These are phyloP conservation scores for Themeda triandra DNA, from an alignment of 176 grass and related monocot species.

Conservation along the genomic window DNA sequence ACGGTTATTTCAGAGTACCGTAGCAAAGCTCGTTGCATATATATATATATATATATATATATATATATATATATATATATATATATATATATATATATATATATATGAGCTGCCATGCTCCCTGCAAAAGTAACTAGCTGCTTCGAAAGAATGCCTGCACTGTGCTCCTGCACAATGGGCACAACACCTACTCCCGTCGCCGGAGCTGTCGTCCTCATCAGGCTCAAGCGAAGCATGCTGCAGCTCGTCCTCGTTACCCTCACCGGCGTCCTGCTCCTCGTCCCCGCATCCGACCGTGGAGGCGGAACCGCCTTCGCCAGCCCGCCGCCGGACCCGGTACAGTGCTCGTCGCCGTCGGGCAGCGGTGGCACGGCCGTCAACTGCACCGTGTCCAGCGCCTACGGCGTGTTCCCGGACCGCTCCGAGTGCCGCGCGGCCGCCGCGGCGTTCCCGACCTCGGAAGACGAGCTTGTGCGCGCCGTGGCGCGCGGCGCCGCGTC, in stretches of 20 bases:
- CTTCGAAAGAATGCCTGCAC: background rate
- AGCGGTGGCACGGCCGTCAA: background rate
- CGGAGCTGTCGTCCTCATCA: background rate
- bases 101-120: background rate
- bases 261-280: background rate
- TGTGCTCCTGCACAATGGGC: background rate
- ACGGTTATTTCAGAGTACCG: too few relatives aligned
- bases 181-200: background rate
- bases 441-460: conserved; percentile 40
- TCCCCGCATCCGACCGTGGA: background rate
- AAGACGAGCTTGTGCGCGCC: conserved; percentile 52
- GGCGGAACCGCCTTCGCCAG: background rate
- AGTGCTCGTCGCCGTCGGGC: conserved; percentile 31
- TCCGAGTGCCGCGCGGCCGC: conserved; percentile 40
- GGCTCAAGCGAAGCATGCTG: background rate
- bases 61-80: too few relatives aligned
- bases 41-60: too few relatives aligned
- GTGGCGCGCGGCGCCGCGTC: conserved; percentile 37
- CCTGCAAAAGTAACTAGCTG: background rate
- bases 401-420: conserved; percentile 59
- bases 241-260: background rate
- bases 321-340: conserved; percentile 47
- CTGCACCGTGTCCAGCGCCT: conserved; percentile 59
- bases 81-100: too few relatives aligned
- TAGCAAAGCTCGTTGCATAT: too few relatives aligned